Conservation (phyloP, 2,329 filamentous ascomycete species). For the Exophiala phaeomuriformis region DNA sequence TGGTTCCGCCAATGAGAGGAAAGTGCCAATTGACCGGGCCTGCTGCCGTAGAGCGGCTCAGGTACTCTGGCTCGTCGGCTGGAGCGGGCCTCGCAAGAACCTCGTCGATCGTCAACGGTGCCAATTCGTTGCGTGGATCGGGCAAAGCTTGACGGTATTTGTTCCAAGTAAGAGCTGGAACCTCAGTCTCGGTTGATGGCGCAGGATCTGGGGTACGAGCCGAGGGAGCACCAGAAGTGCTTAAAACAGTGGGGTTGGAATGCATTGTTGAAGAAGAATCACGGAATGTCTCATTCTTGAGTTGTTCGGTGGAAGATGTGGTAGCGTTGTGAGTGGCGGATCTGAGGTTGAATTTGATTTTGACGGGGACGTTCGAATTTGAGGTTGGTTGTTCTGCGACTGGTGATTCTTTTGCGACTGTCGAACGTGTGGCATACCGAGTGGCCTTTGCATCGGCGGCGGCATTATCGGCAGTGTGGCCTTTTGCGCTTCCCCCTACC, state of each 20-base stretch:
- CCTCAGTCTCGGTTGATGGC: neutral
- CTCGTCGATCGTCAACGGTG: slow-evolving; percentile 1
- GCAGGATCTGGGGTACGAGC: neutral
- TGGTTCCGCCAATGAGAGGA: slow-evolving; percentile 21
- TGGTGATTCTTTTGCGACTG: neutral
- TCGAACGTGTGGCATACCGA: too few species aligned
- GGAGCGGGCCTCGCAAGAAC: slow-evolving; percentile 11
- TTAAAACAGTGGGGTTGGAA: too few species aligned
- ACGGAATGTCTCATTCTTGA: too few species aligned
- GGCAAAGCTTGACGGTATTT: neutral
- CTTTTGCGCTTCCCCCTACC: neutral
- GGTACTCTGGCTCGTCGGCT: slow-evolving; percentile 11
- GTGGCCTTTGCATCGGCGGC: neutral
- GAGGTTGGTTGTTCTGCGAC: neutral
- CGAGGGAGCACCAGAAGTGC: too few species aligned
- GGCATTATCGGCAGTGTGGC: neutral
- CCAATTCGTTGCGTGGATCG: neutral
- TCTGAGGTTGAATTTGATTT: neutral
- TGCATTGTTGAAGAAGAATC: neutral
- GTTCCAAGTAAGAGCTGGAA: neutral
- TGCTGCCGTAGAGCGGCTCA: neutral
- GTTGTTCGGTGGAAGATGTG: neutral
- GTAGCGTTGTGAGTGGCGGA: neutral
- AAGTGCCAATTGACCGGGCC: neutral
- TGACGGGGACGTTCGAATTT: too few species aligned